Conservation (phyloP, 306 rosid species). For the Prinsepia uniflora region DNA sequence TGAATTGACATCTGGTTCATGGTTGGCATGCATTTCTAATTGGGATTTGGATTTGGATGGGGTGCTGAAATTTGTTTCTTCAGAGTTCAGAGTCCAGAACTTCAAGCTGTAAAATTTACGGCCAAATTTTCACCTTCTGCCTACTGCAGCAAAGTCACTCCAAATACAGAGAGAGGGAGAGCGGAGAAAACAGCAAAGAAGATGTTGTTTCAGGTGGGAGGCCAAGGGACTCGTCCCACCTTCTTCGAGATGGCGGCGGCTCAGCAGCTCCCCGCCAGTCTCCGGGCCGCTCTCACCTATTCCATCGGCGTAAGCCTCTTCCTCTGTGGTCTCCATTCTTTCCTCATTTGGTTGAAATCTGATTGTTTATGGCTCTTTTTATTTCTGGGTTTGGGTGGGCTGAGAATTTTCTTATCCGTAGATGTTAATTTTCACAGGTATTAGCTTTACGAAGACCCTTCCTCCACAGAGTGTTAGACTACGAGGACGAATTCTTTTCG, state of each 20-base stretch:
- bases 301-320: slow-evolving; percentile 61
- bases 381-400: background rate
- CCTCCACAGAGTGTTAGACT: slow-evolving; percentile 67
- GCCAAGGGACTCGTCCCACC: slow-evolving; percentile 94
- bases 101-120: too few relatives aligned
- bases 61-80: background rate
- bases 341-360: background rate
- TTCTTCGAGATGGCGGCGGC: slow-evolving; percentile 99
- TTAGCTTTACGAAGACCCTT: slow-evolving; percentile 75
- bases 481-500: slow-evolving; percentile 74
- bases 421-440: slow-evolving; percentile 33
- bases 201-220: slow-evolving; percentile 97
- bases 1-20: background rate
- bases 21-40: too few relatives aligned
- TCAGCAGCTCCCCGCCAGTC: slow-evolving; percentile 88
- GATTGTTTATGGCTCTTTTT: background rate
- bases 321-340: background rate
- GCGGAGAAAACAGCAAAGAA: background rate
- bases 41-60: background rate
- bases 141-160: background rate
- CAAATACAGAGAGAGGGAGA: background rate
- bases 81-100: background rate
- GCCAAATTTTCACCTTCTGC: too few relatives aligned
- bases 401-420: background rate
- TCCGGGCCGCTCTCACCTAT: slow-evolving; percentile 83